Base-by-base conservation (phyloP, 768 basidiomycete genomes). In the Mycena galopus region DNA sequence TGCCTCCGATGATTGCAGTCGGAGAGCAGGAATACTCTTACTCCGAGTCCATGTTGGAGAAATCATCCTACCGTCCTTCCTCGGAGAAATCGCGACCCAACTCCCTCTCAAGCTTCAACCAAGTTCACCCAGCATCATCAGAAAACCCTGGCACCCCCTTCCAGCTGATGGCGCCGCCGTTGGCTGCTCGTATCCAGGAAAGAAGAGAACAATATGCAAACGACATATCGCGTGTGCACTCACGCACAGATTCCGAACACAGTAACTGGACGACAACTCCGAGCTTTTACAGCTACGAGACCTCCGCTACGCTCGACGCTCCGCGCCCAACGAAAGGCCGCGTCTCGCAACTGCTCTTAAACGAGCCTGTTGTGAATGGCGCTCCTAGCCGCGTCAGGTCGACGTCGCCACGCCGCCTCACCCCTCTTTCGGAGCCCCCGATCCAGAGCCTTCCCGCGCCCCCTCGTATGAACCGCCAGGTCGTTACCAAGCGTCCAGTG, bases 391-490 rank as follows among this genome's bases (percentile, higher is more conserved):
- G 67, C 58, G 65, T 60, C 53, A 19, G 70, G 63, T 60, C 77
- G 57, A 23, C 68, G 8, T 64, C 76, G 17, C 21, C 58, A 65
- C 65, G 72, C 55, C 25, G 32, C 47, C 59, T 76, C 50, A 44
- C 59, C 27, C 65, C 71, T 32, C 60, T 32, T 16, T 58, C 60
- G 33, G 63, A 72, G 21, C 19, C 64, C 21, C 80, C 81, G 0
- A 29, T 77, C 19, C 72, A 59, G 30, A 81, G 85, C 32, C 81
- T 86, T 33, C 81, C 84, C 42, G 80, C 81, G 27, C 82, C 85
- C 67, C 85, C 86, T 32, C 81, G 84, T 7, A 53, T 72, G 35
- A 64, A 64, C 21, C 61, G 67, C 21, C 64, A 63, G 35, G 69
- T 64, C 14, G 39, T 35, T 19, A 57, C 67, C 12, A 25, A 64